Evolutionary conservation across 257 asterid genomes (phyloP).

Genomic region (Plantago major): DNA sequence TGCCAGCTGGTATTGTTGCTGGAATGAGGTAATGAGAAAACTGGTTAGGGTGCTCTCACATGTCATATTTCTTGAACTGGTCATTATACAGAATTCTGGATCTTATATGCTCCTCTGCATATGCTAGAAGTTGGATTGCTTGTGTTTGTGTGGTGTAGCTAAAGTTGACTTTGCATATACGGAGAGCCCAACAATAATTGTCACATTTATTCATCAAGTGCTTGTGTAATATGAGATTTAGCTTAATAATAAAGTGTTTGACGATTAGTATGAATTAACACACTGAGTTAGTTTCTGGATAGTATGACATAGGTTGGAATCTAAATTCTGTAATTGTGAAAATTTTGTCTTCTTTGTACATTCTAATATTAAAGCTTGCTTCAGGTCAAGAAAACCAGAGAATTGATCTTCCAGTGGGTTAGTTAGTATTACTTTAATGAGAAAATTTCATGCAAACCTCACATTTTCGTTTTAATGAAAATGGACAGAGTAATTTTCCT

Average conservation of each 20-base stretch:
- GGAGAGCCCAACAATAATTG: not conserved
- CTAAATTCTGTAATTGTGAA: not conserved
- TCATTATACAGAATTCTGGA: not conserved
- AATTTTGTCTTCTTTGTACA: not conserved
- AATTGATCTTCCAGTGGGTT: not conserved
- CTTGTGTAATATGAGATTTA: not conserved
- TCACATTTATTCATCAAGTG: not conserved
- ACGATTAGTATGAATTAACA: not conserved
- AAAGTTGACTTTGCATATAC: not conserved
- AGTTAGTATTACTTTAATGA: no score
- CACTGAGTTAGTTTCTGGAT: not conserved
- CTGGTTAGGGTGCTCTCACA: not conserved
- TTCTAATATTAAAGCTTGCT: not conserved
- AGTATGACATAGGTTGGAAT: not conserved
- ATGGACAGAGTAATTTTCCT: no score
- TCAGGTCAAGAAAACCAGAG: not conserved
- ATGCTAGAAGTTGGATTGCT: not conserved
- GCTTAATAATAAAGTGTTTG: not conserved
- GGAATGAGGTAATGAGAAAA: constrained; percentile 65
- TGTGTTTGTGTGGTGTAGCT: not conserved
- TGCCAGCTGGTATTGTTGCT: constrained; percentile 97
- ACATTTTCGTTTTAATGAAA: no score
- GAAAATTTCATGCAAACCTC: no score
- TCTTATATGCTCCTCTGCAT: not conserved
- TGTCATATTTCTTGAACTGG: constrained; percentile 5